Evolutionary conservation across 2,329 filamentous ascomycete species (phyloP), one percentile per base, ranked within the genome.

Genomic region (Mariannaea elegans): DNA sequence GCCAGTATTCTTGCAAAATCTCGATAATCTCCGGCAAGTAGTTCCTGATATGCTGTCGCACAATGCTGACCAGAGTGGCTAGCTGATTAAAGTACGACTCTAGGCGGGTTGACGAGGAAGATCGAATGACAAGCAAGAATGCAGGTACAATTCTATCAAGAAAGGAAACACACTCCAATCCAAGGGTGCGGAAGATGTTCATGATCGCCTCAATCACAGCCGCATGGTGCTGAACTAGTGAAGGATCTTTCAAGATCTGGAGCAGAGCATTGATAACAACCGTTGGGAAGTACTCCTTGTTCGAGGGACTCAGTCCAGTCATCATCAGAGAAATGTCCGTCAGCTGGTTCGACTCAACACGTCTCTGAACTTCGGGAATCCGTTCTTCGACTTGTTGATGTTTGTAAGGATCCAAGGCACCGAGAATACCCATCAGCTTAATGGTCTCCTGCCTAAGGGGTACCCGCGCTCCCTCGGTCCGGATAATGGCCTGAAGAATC

Each of bases 51-150:
- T 99, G 96, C 71, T 99, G 94, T 36, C 93, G 89, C 13, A 99
- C 96, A 65, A 99, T 98, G 64, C 90, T 92, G 31, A 99, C 95
- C 18, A 99, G 82, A 36, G 94, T 91, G 41, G 94, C 93, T 51
- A 99, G 83, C 74, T 99, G 95, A 72, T 95, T 99, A 80, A 99
- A 99, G 75, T 99, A 99, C 2, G 93, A 94, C 73, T 99, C 95
- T 0, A 97, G 85, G 34, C 92, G 88, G 48, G 87, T 90, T 2
- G 87, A 82, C 14, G 92, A 87, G 6, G 94, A 93, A 49, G 90
- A 90, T 67, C 90, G 87, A 62, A 99, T 97, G 56, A 99, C 94
- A 14, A 87, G 84, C 39, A 99, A 84, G 72, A 99, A 99, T 0
- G 93, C 95, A 0, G 96, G 95, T 29, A 99, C 92, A 62, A 99